A percentile compares a stretch with the other conserved stretches of the same genome.
Conservation (phyloP, 2,329 filamentous ascomycete genomes). For the Torrubiella hemipterigena region DNA sequence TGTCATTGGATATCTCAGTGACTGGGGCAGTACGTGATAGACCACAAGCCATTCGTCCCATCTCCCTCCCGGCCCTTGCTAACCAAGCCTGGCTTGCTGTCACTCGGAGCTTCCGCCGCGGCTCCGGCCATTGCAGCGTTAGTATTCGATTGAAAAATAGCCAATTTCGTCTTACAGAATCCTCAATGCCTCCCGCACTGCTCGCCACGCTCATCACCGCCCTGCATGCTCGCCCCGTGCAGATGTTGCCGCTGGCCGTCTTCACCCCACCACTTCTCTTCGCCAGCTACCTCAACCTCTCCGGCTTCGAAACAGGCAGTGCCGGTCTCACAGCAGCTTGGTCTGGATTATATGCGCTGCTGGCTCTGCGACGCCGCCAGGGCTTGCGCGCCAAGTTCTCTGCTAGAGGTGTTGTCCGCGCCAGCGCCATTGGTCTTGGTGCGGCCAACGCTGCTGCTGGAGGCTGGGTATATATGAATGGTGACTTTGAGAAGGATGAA, state of each 20-base stretch:
- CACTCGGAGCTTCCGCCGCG: not conserved
- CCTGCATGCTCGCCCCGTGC: constrained; percentile 42
- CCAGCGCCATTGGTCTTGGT: constrained; percentile 36
- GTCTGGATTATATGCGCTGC: constrained; percentile 44
- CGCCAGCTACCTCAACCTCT: constrained; percentile 46
- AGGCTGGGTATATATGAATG: constrained; percentile 38
- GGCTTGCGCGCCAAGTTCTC: constrained; percentile 28
- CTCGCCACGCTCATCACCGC: constrained; percentile 44
- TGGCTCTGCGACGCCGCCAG: constrained; percentile 37
- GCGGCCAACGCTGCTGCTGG: constrained; percentile 34
- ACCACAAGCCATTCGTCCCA: not conserved
- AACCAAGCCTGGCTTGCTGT: too few species aligned
- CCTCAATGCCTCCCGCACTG: constrained; percentile 40
- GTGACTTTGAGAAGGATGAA: constrained; percentile 37
- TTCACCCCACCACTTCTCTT: constrained; percentile 42
- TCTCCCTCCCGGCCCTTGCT: too few species aligned
- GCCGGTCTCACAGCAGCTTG: constrained; percentile 44
- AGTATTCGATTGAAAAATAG: too few species aligned
- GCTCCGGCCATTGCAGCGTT: too few species aligned
- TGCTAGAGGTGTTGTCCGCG: constrained; percentile 37
- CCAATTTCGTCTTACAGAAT: too few species aligned
- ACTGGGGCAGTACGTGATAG: constrained; percentile 36
- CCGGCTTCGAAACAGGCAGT: constrained; percentile 44
- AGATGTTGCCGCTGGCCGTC: constrained; percentile 37
- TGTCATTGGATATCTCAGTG: constrained; percentile 22